Base-by-base conservation (phyloP, 768 basidiomycete species). In the Amanita thiersii region DNA sequence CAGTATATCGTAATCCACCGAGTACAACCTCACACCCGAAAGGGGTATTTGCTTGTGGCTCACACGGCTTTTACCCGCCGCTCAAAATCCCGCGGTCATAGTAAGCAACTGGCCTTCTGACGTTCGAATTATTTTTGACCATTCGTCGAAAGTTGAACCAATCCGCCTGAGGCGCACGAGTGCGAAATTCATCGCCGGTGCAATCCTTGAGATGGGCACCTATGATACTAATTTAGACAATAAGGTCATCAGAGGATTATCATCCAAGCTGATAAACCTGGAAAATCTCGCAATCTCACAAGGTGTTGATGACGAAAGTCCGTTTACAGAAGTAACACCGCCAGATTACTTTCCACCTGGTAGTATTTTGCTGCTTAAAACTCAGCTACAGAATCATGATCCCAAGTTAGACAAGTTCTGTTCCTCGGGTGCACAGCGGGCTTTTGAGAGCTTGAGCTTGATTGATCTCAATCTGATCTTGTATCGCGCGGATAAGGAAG, bases 311-410 rank as follows among this genome's bases (percentile, higher is more conserved):
- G 56, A 50, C 21, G 77, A 79, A 45, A 83, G 83, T 1, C 72
- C 80, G 0, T 88, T 70, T 59, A 75, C 82, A 15, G 86, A 91
- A 56, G 79, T 98, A 45, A 52, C 73, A 14, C 77, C 96, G 1
- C 96, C 96, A 0, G 82, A 91, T 26, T 66, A 69, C 52, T 99
- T 98, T 63, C 92, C 93, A n/a, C 92, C 94, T 0, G 94, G 94
- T 7, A 90, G 87, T 46, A 77, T 98, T 53, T 81, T 97, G 84
- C 52, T 99, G 14, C 97, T 97, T 54, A 78, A 82, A 55, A 96
- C 93, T 0, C 79, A 86, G 49, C 69, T 88, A 37, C 75, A 88
- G 50, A 79, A 81, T 17, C 62, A 85, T 43, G 86, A 90, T 44
- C 47, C 72, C 2, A 61, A 70, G 0, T 69, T 98, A 2, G 94